phyloP scores from a whole-genome alignment of 805 yeast genomes.

The Lipomyces lipofer region DNA sequence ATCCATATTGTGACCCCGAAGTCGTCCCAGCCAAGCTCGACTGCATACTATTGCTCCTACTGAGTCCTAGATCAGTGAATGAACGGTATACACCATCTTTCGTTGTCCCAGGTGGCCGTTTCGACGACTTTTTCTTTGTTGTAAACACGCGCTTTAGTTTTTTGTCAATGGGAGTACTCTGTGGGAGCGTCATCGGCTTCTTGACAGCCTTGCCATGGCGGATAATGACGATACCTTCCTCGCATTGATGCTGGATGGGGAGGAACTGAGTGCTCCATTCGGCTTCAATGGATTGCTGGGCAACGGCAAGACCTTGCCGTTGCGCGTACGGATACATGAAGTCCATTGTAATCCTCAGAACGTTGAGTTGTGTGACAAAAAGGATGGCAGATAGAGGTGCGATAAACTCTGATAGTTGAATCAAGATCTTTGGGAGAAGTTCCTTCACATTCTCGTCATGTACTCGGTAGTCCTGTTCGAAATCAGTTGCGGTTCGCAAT shows the following conservation, averaged over 20 bases:
- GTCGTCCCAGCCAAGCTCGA: constrained; percentile 8
- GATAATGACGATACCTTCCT: constrained; percentile 34
- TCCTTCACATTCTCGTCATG: constrained; percentile 38
- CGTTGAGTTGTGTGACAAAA: constrained; percentile 35
- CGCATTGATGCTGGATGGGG: constrained; percentile 34
- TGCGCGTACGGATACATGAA: constrained; percentile 32
- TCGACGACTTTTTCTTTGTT: constrained; percentile 40
- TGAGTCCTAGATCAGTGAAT: constrained; percentile 17
- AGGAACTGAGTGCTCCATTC: constrained; percentile 38
- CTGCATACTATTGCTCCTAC: constrained; percentile 11
- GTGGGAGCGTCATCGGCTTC: constrained; percentile 34
- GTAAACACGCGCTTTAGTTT: constrained; percentile 35
- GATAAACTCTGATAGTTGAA: constrained; percentile 38
- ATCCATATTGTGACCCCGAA: constrained; percentile 11
- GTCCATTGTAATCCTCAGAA: constrained; percentile 33
- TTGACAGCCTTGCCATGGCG: constrained; percentile 36
- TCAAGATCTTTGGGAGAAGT: constrained; percentile 36
- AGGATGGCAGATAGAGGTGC: constrained; percentile 36
- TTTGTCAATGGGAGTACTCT: constrained; percentile 20
- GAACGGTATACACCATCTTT: constrained; percentile 25
- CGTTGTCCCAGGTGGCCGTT: constrained; percentile 22
- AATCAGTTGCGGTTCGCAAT: too few relatives aligned
- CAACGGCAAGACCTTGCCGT: constrained; percentile 31
- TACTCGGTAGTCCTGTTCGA: constrained; percentile 32
- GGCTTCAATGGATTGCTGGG: constrained; percentile 27